Conservation (phyloP, 345 rosid species). For the Camelina sativa region DNA sequence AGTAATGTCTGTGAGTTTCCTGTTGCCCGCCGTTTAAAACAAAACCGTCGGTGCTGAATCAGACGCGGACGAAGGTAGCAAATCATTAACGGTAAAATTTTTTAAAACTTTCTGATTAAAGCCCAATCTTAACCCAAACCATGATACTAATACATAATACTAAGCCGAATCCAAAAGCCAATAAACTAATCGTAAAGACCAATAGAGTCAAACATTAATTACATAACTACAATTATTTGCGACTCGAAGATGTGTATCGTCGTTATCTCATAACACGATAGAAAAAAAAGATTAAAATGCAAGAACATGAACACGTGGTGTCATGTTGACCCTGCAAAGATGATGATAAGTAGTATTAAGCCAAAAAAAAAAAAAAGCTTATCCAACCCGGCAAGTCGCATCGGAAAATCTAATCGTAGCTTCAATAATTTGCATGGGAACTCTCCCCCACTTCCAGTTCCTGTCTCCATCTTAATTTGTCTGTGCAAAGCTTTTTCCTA, state of each 20-base stretch:
- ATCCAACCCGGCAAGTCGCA: slow-evolving; percentile 47
- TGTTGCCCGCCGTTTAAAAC: neutral
- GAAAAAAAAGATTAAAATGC: neutral
- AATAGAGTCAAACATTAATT: slow-evolving; percentile 8
- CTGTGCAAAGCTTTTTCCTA: slow-evolving; percentile 19
- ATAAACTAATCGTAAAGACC: neutral
- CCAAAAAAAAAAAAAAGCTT: slow-evolving; percentile 19
- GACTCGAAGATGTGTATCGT: slow-evolving; percentile 12
- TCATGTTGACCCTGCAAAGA: slow-evolving; percentile 29
- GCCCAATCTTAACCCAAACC: slow-evolving; percentile 7
- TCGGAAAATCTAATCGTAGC: slow-evolving; percentile 44
- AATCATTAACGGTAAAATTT: neutral
- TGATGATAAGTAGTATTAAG: neutral
- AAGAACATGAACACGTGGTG: slow-evolving; percentile 38
- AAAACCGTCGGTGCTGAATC: slow-evolving; percentile 35
- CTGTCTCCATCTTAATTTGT: slow-evolving; percentile 41
- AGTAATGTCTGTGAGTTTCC: slow-evolving; percentile 25
- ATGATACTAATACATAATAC: neutral
- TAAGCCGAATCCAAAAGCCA: neutral
- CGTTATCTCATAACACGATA: neutral
- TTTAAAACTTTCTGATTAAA: neutral
- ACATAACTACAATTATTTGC: slow-evolving; percentile 24
- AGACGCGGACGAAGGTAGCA: neutral
- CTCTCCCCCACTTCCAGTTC: slow-evolving; percentile 43
- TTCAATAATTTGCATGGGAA: slow-evolving; percentile 47